These are phyloP conservation scores for Maudiozyma barnettii DNA, from an alignment of 805 yeast genomes.

Conservation along the genomic window DNA sequence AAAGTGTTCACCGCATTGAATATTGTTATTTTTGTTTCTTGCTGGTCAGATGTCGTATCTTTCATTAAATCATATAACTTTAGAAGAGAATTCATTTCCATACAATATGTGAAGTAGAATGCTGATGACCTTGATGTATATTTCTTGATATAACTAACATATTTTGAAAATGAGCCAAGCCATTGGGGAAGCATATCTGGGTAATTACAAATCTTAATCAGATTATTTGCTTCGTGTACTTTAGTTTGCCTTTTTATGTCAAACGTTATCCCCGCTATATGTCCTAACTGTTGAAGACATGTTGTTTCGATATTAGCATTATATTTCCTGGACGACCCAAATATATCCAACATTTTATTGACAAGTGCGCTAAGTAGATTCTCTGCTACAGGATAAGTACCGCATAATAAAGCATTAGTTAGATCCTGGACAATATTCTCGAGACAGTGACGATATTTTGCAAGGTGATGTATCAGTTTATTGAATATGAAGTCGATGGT, in stretches of 20 bases:
- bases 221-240: conserved; percentile 11
- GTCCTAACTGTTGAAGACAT: conserved; percentile 52
- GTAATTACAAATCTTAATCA: conserved; percentile 18
- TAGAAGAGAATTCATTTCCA: conserved; percentile 8
- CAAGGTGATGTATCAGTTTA: conserved; percentile 19
- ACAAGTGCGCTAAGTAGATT: conserved; percentile 38
- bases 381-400: conserved; percentile 59
- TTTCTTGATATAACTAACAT: conserved; percentile 5
- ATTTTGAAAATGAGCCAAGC: conserved; percentile 10
- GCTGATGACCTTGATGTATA: conserved; percentile 2
- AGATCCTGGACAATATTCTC: conserved; percentile 54
- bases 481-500: conserved; percentile 18
- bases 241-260: conserved; percentile 17
- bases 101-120: conserved; percentile 14
- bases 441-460: conserved; percentile 31
- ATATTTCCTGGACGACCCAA: conserved; percentile 31
- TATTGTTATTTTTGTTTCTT: not conserved
- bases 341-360: conserved; percentile 33
- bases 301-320: conserved; percentile 38
- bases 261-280: conserved; percentile 44
- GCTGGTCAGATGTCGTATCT: conserved; percentile 4
- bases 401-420: conserved; percentile 37
- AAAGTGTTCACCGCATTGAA: not conserved
- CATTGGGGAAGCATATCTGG: conserved; percentile 16
- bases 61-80: conserved; percentile 10